Evolutionary conservation across 2,329 filamentous ascomycete genomes (phyloP).

Genomic region (Exophiala calicioides): DNA sequence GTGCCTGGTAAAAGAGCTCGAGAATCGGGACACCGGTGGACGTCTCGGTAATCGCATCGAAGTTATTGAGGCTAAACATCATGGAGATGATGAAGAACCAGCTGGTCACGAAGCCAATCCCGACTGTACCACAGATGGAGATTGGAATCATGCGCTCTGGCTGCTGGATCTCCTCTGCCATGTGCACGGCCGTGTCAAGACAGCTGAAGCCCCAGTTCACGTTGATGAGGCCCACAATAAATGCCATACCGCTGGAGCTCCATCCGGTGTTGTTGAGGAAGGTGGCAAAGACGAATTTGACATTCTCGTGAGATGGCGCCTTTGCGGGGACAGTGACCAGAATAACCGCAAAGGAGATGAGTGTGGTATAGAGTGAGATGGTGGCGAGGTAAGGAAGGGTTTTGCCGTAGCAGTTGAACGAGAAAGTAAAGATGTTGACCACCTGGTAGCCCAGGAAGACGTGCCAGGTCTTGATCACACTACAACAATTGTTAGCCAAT

Average conservation of each 20-base stretch:
- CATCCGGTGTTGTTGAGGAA: constrained; percentile 57
- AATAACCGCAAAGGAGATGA: constrained; percentile 51
- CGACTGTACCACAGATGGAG: constrained; percentile 48
- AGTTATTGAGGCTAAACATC: constrained; percentile 31
- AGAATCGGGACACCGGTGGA: constrained; percentile 46
- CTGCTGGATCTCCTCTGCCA: constrained; percentile 19
- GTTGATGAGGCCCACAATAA: constrained; percentile 2
- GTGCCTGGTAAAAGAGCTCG: constrained; percentile 49
- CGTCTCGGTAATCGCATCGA: constrained; percentile 36
- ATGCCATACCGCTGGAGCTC: constrained; percentile 34
- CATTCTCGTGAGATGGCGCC: constrained; percentile 43
- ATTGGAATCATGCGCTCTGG: constrained; percentile 34
- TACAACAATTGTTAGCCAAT: too few species aligned
- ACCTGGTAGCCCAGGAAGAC: constrained; percentile 49
- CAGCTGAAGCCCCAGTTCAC: constrained; percentile 5
- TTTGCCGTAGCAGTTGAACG: constrained; percentile 51
- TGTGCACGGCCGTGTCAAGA: constrained; percentile 16
- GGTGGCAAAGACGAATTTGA: constrained; percentile 53
- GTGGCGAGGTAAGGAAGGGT: constrained; percentile 44
- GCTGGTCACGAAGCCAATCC: constrained; percentile 36
- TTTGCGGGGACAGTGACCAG: constrained; percentile 50
- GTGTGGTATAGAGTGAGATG: constrained; percentile 47
- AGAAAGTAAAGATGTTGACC: constrained; percentile 50
- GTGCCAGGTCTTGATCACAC: constrained; percentile 41
- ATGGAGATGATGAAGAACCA: constrained; percentile 29